Base-by-base conservation (phyloP, 2,329 filamentous ascomycete genomes). In the Cladosporium colombiae region DNA sequence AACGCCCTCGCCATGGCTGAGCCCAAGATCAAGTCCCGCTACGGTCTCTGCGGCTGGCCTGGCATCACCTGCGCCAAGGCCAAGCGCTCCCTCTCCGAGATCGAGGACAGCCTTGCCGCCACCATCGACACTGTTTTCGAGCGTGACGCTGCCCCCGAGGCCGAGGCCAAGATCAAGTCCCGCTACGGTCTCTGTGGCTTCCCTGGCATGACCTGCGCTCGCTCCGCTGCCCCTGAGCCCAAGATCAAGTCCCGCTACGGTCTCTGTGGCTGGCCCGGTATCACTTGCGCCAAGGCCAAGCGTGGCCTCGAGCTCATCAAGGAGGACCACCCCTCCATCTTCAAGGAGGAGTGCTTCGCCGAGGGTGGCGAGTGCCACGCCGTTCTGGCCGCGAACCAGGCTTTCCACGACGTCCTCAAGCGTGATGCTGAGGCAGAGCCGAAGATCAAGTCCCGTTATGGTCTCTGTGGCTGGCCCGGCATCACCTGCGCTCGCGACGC, bases 31-130 rank as follows among this genome's bases (percentile, higher is more conserved):
- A 55, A 50, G 65, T 67, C 55, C 35, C 40, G 49, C 40, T 67
- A 71, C 67, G 64, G 73, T 5, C 77, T 77, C 71, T 82, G 81
- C 71, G 68, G 75, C 68, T 72, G 73, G 50, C 73, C 73, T 27
- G 80, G 80, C 44, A 75, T 80, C 70, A 68, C 75, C 18, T 84
- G 82, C 78, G 78, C 74, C 75, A 80, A 81, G 72, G 77, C 78
- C 65, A 81, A 80, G 72, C 80, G 79, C 68, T 14, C 75, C 74
- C 25, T 81, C 80, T 60, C 79, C 79, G 67, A 80, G 74, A n/a
- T 79, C 59, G 68, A 66, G 61, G 65, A 67, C n/a, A 49, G 65
- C 46, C 65, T 67, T 35, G 67, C 69, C 68, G 61, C 65, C 58
- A 66, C 64, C 65, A 50, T 67, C 65, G 53, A 65, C 46, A 37